These are phyloP conservation scores for Lagenaria siceraria DNA, from an alignment of 306 rosid genomes.

Conservation along the genomic window DNA sequence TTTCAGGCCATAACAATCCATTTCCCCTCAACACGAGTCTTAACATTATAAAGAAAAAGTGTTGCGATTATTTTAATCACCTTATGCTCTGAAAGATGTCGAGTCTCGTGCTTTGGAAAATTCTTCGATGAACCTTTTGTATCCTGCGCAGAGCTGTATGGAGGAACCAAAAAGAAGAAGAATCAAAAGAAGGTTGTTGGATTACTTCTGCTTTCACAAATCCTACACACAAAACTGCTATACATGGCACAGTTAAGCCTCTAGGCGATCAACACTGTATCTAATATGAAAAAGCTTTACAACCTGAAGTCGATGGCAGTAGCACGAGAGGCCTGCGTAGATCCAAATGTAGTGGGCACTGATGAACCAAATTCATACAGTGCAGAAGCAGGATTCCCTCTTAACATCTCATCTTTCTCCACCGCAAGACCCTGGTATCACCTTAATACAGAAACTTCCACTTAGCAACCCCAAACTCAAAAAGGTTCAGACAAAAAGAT, in stretches of 20 bases:
- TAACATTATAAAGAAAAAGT: neutral
- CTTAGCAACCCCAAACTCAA: neutral
- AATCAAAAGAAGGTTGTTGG: neutral
- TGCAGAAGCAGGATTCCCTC: slow-evolving; percentile 43
- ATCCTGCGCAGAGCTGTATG: slow-evolving; percentile 46
- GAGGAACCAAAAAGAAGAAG: slow-evolving; percentile 5
- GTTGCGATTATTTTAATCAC: slow-evolving; percentile 15
- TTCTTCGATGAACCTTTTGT: slow-evolving; percentile 55
- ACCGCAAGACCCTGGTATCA: slow-evolving; percentile 81
- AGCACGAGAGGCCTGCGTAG: slow-evolving; percentile 17
- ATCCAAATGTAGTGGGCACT: slow-evolving; percentile 19
- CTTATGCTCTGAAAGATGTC: slow-evolving; percentile 96
- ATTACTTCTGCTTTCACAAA: slow-evolving; percentile 1
- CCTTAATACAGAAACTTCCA: slow-evolving; percentile 29
- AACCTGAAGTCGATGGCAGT: slow-evolving; percentile 63
- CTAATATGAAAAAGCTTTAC: neutral
- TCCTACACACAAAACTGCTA: neutral
- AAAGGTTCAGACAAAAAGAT: neutral
- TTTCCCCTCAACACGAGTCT: neutral
- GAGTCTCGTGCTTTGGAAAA: slow-evolving; percentile 78
- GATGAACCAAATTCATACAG: slow-evolving; percentile 32
- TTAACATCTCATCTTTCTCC: slow-evolving; percentile 44
- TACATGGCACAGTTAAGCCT: neutral
- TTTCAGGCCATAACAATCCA: neutral
- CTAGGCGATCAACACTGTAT: neutral